Conservation (phyloP, 306 rosid genomes). For the Canavalia ensiformis region DNA sequence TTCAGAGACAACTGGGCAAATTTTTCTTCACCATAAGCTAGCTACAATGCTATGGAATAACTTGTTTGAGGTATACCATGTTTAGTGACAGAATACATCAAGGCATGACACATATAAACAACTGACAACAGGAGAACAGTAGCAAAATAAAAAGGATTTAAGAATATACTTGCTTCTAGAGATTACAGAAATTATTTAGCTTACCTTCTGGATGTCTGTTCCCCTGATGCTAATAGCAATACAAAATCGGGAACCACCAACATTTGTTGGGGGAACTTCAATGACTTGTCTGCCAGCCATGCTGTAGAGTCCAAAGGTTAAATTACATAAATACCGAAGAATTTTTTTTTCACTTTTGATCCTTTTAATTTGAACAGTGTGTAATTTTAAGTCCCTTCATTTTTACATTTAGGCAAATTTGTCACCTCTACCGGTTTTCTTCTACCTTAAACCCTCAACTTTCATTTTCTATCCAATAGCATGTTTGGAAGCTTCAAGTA, state of each 20-base stretch:
- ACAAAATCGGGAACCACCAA: constrained; percentile 82
- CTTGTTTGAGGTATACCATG: constrained; percentile 1
- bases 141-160: constrained; percentile 3
- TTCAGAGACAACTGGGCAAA: constrained; percentile 11
- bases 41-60: constrained; percentile 7
- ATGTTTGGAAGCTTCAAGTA: background rate
- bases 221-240: constrained; percentile 84
- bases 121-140: constrained; percentile 13
- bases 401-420: background rate
- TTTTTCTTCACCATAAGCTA: background rate
- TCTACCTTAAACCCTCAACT: background rate
- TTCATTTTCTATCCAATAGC: background rate
- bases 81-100: background rate
- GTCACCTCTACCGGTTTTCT: background rate
- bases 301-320: constrained; percentile 61
- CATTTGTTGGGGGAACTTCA: constrained; percentile 75
- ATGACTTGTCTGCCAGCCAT: constrained; percentile 89
- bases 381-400: background rate
- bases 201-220: constrained; percentile 81
- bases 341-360: background rate
- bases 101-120: constrained; percentile 14
- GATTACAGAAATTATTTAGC: constrained; percentile 41
- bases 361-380: too few relatives aligned
- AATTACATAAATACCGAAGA: constrained; percentile 20
- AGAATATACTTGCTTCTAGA: background rate